These are phyloP conservation scores for Syzygium aromaticum DNA, from an alignment of 345 rosid genomes.

Conservation along the genomic window DNA sequence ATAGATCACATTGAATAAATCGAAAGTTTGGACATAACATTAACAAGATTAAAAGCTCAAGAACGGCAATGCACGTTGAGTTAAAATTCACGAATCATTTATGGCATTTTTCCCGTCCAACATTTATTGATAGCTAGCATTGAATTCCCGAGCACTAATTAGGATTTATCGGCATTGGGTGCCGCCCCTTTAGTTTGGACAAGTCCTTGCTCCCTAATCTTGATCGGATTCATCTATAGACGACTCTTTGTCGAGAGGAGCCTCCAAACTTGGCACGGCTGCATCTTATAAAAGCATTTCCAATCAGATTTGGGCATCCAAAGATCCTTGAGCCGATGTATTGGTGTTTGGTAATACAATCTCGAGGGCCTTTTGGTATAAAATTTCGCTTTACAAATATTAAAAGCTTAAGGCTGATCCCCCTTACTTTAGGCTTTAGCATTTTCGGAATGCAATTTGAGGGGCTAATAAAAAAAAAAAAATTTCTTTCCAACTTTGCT, in stretches of 20 bases:
- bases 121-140: accelerated
- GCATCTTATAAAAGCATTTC: neutral
- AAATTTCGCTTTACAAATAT: neutral
- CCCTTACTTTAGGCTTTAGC: neutral
- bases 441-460: neutral
- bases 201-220: neutral
- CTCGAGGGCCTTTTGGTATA: accelerated
- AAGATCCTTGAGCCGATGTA: accelerated
- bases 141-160: accelerated
- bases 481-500: neutral
- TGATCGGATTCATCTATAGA: neutral
- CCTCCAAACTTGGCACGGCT: neutral
- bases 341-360: neutral
- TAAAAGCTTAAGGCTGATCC: accelerated
- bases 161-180: too few relatives aligned
- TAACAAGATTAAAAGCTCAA: too few relatives aligned
- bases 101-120: neutral
- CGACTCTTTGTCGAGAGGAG: neutral
- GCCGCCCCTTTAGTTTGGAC: accelerated
- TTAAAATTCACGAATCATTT: too few relatives aligned
- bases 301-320: neutral
- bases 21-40: too few relatives aligned
- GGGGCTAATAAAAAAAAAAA: neutral
- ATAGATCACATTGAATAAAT: too few relatives aligned
- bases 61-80: too few relatives aligned